Conservation (phyloP, 768 basidiomycete species). For the Lepiota venenata region DNA sequence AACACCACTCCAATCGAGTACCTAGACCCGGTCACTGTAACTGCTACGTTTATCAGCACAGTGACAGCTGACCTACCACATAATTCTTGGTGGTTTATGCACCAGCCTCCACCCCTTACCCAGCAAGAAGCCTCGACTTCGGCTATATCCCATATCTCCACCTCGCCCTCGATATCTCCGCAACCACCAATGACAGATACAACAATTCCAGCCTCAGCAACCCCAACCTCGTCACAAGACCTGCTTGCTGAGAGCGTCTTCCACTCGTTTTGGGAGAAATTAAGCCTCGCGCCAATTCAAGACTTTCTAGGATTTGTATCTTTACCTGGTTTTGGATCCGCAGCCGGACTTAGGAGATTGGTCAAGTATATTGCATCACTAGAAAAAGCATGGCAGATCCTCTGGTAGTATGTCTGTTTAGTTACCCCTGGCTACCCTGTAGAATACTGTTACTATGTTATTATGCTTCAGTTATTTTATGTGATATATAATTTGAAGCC, state of each 20-base stretch:
- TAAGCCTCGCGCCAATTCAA: neutral
- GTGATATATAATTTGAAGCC: neutral
- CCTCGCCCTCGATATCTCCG: neutral
- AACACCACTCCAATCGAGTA: neutral
- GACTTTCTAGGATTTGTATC: neutral
- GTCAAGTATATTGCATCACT: neutral
- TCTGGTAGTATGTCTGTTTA: neutral
- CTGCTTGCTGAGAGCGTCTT: neutral
- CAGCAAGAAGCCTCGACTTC: neutral
- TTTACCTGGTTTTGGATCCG: neutral
- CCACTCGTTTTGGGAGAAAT: neutral
- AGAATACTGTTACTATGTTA: neutral
- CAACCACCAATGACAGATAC: neutral
- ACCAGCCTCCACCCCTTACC: neutral
- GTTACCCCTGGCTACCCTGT: neutral
- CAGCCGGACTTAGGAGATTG: constrained; percentile 2
- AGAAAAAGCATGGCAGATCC: neutral
- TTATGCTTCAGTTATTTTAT: neutral
- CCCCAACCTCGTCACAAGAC: neutral
- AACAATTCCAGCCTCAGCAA: neutral
- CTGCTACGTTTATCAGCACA: neutral
- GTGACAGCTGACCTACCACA: neutral
- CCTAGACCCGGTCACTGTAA: neutral
- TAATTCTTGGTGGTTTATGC: neutral
- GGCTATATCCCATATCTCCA: no score